Evolutionary conservation across 2,329 filamentous ascomycete genomes (phyloP).

Genomic region (Pseudonectria buxi): DNA sequence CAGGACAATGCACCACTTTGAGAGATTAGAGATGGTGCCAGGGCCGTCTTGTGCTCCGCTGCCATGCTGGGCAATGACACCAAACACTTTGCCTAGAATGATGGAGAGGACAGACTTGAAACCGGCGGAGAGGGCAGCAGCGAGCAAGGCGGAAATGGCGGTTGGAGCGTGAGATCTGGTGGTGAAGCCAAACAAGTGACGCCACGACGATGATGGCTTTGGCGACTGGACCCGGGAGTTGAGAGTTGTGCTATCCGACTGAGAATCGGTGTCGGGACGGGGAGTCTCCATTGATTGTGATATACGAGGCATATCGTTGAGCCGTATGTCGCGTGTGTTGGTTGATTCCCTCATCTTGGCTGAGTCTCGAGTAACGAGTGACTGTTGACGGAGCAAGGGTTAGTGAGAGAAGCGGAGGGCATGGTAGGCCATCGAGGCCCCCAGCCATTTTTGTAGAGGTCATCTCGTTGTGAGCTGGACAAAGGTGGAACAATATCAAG

Average conservation of each 20-base stretch:
- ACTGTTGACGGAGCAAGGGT: no score
- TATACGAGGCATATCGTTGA: no score
- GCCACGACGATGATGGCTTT: slow-evolving; percentile 25
- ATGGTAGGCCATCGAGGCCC: no score
- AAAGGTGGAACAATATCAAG: no score
- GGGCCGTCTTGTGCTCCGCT: slow-evolving; percentile 41
- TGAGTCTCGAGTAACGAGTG: no score
- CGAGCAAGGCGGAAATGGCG: slow-evolving; percentile 47
- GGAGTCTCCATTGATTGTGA: no score
- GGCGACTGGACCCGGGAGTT: neutral
- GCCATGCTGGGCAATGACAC: slow-evolving; percentile 61
- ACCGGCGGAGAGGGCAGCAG: slow-evolving; percentile 54
- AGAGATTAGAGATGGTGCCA: slow-evolving; percentile 49
- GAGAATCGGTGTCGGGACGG: no score
- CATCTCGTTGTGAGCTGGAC: no score
- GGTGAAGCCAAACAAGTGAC: slow-evolving; percentile 65
- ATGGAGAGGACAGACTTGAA: slow-evolving; percentile 60
- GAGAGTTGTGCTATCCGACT: neutral
- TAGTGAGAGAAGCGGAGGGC: no score
- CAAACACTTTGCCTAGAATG: slow-evolving; percentile 69
- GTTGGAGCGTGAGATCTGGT: slow-evolving; percentile 50
- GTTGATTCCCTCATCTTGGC: no score
- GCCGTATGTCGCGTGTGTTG: no score
- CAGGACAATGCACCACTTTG: slow-evolving; percentile 56
- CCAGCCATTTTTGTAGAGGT: no score